These are phyloP conservation scores for Cladosporium colombiae DNA, from an alignment of 2,329 filamentous ascomycete genomes.

Conservation along the genomic window DNA sequence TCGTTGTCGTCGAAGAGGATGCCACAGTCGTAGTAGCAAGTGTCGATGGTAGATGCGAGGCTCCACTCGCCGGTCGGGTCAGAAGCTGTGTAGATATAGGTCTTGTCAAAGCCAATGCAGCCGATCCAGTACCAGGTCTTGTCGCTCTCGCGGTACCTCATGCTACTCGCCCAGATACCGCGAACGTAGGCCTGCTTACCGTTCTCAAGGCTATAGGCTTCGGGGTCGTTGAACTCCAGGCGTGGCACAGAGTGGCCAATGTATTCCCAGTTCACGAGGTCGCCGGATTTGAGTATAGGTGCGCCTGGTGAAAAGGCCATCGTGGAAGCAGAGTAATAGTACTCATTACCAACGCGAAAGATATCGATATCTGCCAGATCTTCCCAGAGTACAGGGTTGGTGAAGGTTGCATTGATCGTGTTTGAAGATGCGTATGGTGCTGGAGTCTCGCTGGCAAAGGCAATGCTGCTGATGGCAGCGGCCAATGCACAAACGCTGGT, in stretches of 20 bases:
- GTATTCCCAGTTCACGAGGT: conserved; percentile 55
- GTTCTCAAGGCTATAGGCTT: conserved; percentile 45
- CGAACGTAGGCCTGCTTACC: conserved; percentile 51
- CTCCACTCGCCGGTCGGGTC: conserved; percentile 48
- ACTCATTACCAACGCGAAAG: conserved; percentile 51
- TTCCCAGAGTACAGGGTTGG: conserved; percentile 57
- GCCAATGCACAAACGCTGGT: not conserved
- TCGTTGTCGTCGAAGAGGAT: conserved; percentile 61
- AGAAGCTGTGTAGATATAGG: conserved; percentile 56
- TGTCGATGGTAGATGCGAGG: conserved; percentile 40
- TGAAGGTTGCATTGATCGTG: conserved; percentile 35
- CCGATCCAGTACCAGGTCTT: conserved; percentile 60
- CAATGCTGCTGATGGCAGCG: not conserved
- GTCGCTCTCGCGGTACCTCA: conserved; percentile 54
- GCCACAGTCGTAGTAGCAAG: conserved; percentile 61
- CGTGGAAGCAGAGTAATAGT: conserved; percentile 58
- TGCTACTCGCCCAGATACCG: conserved; percentile 58
- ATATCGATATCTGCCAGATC: conserved; percentile 59
- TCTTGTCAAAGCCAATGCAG: conserved; percentile 53
- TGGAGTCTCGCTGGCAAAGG: not conserved
- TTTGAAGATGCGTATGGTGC: not conserved
- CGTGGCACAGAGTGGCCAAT: conserved; percentile 43
- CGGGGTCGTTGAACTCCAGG: conserved; percentile 41
- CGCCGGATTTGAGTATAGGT: conserved; percentile 56
- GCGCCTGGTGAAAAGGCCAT: conserved; percentile 60